Conservation (phyloP, 768 basidiomycete species). For the Mycena belliarum region DNA sequence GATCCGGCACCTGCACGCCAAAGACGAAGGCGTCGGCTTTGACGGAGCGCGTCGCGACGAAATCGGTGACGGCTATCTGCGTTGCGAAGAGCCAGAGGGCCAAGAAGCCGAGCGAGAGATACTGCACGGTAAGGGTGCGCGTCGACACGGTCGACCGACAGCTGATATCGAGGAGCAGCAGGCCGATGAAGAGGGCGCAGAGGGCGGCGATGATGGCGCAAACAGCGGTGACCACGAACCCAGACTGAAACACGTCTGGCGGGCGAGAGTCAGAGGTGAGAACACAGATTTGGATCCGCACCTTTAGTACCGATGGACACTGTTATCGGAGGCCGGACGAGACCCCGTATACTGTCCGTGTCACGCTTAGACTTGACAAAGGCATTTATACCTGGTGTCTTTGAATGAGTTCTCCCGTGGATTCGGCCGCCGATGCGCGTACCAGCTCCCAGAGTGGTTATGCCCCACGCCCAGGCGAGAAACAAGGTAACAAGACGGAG, state of each 20-base stretch:
- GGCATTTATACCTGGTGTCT: conserved; percentile 40
- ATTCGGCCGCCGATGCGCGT: background rate
- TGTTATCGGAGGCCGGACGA: conserved; percentile 33
- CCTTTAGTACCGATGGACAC: conserved; percentile 41
- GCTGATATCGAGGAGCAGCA: conserved; percentile 26
- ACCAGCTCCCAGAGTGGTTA: conserved; percentile 26
- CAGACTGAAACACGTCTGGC: conserved; percentile 42
- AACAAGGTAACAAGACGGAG: conserved; percentile 28
- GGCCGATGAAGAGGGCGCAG: conserved; percentile 27
- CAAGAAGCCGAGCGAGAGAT: conserved; percentile 41
- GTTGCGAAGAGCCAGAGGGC: conserved; percentile 49
- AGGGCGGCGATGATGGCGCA: conserved; percentile 36
- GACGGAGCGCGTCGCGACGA: conserved; percentile 47
- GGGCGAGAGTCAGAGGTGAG: background rate
- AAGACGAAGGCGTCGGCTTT: conserved; percentile 44
- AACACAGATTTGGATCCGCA: conserved; percentile 15
- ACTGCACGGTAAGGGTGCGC: conserved; percentile 37
- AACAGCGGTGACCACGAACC: conserved; percentile 36
- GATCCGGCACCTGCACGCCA: conserved; percentile 35
- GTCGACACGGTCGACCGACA: conserved; percentile 21
- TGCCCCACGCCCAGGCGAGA: conserved; percentile 33
- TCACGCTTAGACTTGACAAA: conserved; percentile 42
- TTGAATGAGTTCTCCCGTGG: background rate
- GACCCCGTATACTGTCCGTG: conserved; percentile 32
- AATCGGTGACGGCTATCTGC: conserved; percentile 47